Evolutionary conservation across 2,329 filamentous ascomycete species (phyloP), one percentile per base, ranked within the genome.

Genomic region (Cordyceps javanica): DNA sequence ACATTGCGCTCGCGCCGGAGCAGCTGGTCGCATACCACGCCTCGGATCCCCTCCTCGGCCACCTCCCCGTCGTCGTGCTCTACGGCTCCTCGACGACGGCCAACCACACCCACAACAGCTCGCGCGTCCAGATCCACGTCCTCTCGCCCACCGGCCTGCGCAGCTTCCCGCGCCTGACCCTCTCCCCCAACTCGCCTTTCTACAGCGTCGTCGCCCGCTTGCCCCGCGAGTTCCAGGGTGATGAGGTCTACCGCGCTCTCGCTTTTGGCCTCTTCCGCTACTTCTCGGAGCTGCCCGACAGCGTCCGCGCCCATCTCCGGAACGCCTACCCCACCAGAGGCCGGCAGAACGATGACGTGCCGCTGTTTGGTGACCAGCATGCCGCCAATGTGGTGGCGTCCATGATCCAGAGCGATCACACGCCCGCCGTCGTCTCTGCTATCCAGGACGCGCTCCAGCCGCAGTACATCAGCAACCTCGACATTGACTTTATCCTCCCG

Each of bases 181-280:
- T 97, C 63, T 95, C 93, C 25, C 94, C 94, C 45, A 95, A 89
- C 68, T 96, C 93, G 48, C 86, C 91, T 53, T 88, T 95, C 67
- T 97, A 97, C 73, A 83, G 86, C 63, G 93, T 92, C 56, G 94
- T 99, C 71, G 87, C 90, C 69, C 86, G 92, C 70, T 82, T 99
- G 44, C 91, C 94, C 42, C 88, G 91, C 69, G 93, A 97, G 70
- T 91, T 92, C 72, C 94, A 97, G 76, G 93, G 93, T 67, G 93
- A 97, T 70, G 93, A 97, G 72, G 81, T 96, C 62, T 95, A 89
- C 73, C 87, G 94, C 46, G 94, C 88, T 19, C 81, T 99, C 57
- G 94, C 93, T 49, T 96, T 97, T 72, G 91, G 90, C 58, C 79
- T 99, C 64, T 88, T 88, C 77, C 97, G 96, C 71, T 99, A 97